Conservation (phyloP, 306 rosid species). For the Dalbergia cultrata region DNA sequence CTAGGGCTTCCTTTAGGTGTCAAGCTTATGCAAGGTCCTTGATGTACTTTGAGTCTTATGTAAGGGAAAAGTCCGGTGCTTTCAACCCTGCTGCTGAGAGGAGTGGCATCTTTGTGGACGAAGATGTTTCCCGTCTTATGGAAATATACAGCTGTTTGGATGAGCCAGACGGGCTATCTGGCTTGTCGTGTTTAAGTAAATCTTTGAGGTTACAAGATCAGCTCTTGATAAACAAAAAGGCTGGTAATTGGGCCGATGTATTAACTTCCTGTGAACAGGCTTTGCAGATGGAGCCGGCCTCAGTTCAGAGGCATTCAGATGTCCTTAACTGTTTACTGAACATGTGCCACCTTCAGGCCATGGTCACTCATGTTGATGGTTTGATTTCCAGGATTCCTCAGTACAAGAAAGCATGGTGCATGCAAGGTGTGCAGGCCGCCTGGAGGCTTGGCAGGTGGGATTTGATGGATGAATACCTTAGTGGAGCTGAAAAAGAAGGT, state of each 20-base stretch:
- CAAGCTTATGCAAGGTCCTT: slow-evolving; percentile 97
- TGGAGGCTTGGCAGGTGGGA: slow-evolving; percentile 99
- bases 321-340: slow-evolving; percentile 90
- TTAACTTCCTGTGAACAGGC: slow-evolving; percentile 96
- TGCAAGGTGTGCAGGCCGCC: slow-evolving; percentile 99
- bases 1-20: slow-evolving; percentile 93
- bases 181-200: slow-evolving; percentile 81
- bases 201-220: slow-evolving; percentile 86
- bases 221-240: slow-evolving; percentile 83
- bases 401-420: slow-evolving; percentile 95
- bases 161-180: slow-evolving; percentile 96
- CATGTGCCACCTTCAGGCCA: slow-evolving; percentile 99
- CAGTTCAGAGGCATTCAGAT: slow-evolving; percentile 96
- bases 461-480: slow-evolving; percentile 95
- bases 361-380: slow-evolving; percentile 99
- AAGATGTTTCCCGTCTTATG: slow-evolving; percentile 91
- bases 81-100: slow-evolving; percentile 97
- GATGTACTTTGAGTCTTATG: slow-evolving; percentile 90
- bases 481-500: slow-evolving; percentile 90
- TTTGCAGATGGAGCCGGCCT: slow-evolving; percentile 91
- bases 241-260: slow-evolving; percentile 98
- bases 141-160: slow-evolving; percentile 92
- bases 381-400: slow-evolving; percentile 82
- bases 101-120: slow-evolving; percentile 84
- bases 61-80: slow-evolving; percentile 88